Evolutionary conservation across 116 monocot genomes (phyloP).

Genomic region (Dioscorea cayenensis): DNA sequence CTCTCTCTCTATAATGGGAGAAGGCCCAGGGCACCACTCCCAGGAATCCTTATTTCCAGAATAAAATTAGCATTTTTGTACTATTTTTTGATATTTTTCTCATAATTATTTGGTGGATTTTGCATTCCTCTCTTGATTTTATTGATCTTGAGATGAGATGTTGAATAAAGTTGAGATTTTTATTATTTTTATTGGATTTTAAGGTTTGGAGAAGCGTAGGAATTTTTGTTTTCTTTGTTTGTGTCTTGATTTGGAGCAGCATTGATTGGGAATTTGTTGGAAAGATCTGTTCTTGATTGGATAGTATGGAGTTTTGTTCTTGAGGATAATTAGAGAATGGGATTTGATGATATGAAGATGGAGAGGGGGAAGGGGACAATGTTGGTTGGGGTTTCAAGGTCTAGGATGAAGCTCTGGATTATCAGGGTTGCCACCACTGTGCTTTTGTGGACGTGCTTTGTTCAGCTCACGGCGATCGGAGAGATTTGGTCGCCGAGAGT

Average conservation of each 20-base stretch:
- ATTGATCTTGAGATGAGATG: background rate
- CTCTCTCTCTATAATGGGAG: background rate
- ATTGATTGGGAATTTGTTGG: background rate
- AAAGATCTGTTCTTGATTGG: background rate
- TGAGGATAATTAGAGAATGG: conserved; percentile 9
- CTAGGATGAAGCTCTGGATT: conserved; percentile 67
- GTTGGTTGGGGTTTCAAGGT: conserved; percentile 18
- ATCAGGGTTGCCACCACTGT: conserved; percentile 53
- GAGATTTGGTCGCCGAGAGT: conserved; percentile 64
- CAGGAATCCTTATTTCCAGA: background rate
- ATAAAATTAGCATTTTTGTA: background rate
- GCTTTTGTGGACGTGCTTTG: conserved; percentile 62
- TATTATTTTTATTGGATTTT: background rate
- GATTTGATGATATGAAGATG: background rate
- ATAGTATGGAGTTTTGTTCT: background rate
- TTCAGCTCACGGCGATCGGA: conserved; percentile 64
- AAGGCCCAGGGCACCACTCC: background rate
- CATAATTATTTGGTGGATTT: background rate
- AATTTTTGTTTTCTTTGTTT: background rate
- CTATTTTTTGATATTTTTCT: background rate
- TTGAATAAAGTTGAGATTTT: conserved; percentile 1
- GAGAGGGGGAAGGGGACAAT: conserved; percentile 17
- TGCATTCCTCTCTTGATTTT: background rate
- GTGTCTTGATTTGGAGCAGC: background rate
- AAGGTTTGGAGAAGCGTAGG: background rate